Conservation (phyloP, 371 early-diverging fungal species). For the Circinella umbellata region DNA sequence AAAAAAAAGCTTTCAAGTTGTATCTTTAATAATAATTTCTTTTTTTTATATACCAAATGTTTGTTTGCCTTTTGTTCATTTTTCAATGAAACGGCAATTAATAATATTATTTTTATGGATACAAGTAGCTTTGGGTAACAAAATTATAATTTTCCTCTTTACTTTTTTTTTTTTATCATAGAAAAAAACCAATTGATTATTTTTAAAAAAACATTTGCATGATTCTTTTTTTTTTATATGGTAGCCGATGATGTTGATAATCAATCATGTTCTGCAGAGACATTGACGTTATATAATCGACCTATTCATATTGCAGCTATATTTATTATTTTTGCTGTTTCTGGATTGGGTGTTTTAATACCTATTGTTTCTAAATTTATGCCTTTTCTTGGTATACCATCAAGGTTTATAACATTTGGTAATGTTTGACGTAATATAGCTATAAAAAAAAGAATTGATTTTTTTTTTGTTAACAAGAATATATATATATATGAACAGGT, state of each 20-base stretch:
- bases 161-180: too few species aligned
- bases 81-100: background rate
- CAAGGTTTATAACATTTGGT: slow-evolving; percentile 8
- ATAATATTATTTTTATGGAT: background rate
- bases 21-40: too few species aligned
- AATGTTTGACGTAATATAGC: background rate
- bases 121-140: background rate
- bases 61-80: background rate
- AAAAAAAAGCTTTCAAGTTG: too few species aligned
- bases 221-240: background rate
- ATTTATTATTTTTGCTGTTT: slow-evolving; percentile 22
- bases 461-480: too few species aligned
- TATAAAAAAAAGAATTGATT: background rate
- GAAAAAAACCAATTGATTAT: too few species aligned
- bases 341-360: slow-evolving; percentile 7
- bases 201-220: too few species aligned
- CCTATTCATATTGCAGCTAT: slow-evolving; percentile 18
- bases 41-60: too few species aligned
- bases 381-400: slow-evolving; percentile 7
- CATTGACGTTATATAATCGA: slow-evolving; percentile 13
- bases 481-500: background rate
- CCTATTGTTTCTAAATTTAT: slow-evolving; percentile 11
- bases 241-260: background rate
- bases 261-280: background rate
- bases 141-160: too few species aligned